These are phyloP conservation scores for Phytomonas sp. DNA, from an alignment of 208 protist genomes.

Conservation along the genomic window DNA sequence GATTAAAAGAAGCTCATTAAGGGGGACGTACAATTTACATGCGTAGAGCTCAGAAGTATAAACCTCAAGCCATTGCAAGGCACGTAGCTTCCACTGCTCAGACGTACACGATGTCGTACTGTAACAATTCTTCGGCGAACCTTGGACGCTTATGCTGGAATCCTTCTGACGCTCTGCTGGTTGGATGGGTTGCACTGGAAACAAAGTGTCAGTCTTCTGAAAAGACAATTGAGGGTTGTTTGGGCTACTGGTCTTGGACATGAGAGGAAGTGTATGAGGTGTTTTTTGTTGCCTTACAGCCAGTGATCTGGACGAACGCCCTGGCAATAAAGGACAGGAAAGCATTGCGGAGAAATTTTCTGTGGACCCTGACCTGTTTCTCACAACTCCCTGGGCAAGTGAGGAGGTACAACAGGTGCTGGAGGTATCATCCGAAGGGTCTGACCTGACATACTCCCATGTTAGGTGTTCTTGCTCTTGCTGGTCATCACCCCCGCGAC, in stretches of 20 bases:
- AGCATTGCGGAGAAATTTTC: background rate
- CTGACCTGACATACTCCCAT: background rate
- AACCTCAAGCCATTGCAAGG: conserved; percentile 74
- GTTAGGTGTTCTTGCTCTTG: background rate
- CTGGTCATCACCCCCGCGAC: background rate
- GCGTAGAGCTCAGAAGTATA: conserved; percentile 61
- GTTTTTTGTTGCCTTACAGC: background rate
- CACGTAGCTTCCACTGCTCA: conserved; percentile 61
- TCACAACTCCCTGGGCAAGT: background rate
- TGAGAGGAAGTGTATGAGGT: background rate
- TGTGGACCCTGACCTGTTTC: background rate
- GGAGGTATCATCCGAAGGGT: background rate
- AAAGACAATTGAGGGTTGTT: background rate
- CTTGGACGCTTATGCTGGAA: background rate
- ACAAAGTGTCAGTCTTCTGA: background rate
- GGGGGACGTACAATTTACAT: conserved; percentile 55
- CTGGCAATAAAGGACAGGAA: background rate
- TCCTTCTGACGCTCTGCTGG: background rate
- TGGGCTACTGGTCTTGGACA: background rate
- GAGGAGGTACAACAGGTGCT: background rate
- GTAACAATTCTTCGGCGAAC: background rate
- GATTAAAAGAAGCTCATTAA: conserved; percentile 76
- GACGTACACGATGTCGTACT: conserved; percentile 16
- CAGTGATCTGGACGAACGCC: background rate
- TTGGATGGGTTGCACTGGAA: background rate